A percentile compares a stretch with the other conserved stretches of the same genome.
phyloP scores from a whole-genome alignment of 371 early-diverging fungal species.

The Mucor plumbeus region DNA sequence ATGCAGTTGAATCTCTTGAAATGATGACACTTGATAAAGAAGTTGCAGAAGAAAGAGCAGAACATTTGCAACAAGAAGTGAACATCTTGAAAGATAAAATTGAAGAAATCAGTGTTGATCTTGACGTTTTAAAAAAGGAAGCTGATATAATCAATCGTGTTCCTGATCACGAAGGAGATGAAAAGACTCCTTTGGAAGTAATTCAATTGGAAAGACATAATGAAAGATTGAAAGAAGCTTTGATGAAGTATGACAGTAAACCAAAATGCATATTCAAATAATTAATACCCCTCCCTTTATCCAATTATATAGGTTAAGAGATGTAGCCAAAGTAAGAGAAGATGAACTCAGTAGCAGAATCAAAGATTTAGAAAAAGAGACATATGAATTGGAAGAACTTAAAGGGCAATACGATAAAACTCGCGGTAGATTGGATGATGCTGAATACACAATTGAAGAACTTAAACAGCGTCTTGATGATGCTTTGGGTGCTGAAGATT shows the following conservation, averaged over 20 bases:
- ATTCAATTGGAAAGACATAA: slow-evolving; percentile 81
- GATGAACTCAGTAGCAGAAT: slow-evolving; percentile 66
- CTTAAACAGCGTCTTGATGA: slow-evolving; percentile 86
- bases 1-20: slow-evolving; percentile 81
- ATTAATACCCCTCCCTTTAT: no score
- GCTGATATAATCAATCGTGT: slow-evolving; percentile 53
- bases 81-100: slow-evolving; percentile 76
- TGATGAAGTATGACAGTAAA: slow-evolving; percentile 57
- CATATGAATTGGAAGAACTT: slow-evolving; percentile 58
- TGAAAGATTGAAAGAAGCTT: slow-evolving; percentile 87
- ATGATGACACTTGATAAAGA: slow-evolving; percentile 90
- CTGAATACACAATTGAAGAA: slow-evolving; percentile 81
- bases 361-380: slow-evolving; percentile 74
- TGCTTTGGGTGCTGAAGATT: slow-evolving; percentile 78
- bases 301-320: slow-evolving; percentile 67
- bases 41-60: slow-evolving; percentile 88
- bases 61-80: slow-evolving; percentile 76
- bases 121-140: slow-evolving; percentile 73
- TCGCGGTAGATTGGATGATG: slow-evolving; percentile 62
- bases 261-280: neutral
- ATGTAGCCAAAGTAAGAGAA: slow-evolving; percentile 78
- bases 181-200: slow-evolving; percentile 61
- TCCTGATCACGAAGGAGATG: slow-evolving; percentile 40
- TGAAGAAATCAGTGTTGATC: slow-evolving; percentile 76
- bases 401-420: slow-evolving; percentile 62